A percentile compares a stretch with the other conserved stretches of the same genome.
Conservation (phyloP, 2,329 filamentous ascomycete genomes). For the Torrubiella hemipterigena region DNA sequence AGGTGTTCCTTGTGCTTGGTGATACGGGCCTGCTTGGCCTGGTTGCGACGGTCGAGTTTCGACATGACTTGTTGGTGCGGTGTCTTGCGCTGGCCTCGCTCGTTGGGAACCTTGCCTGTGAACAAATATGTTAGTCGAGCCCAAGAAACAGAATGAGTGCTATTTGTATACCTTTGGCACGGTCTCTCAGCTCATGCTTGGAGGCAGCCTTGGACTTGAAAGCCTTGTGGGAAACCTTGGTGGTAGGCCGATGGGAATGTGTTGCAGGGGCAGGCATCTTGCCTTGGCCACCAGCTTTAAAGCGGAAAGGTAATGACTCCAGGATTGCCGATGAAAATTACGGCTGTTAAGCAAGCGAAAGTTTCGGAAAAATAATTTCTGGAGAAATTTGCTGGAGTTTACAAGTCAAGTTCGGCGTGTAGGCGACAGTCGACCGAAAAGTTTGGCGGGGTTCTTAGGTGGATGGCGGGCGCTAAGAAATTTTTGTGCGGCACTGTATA, state of each 20-base stretch:
- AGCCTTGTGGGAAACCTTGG: slow-evolving; percentile 75
- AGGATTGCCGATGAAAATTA: too few relatives aligned
- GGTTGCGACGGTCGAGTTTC: slow-evolving; percentile 89
- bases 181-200: slow-evolving; percentile 76
- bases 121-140: slow-evolving; percentile 6
- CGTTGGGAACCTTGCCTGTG: slow-evolving; percentile 64
- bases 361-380: too few relatives aligned
- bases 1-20: slow-evolving; percentile 75
- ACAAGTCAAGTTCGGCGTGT: too few relatives aligned
- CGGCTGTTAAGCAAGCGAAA: too few relatives aligned
- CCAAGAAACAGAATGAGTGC: slow-evolving; percentile 6
- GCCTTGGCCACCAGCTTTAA: slow-evolving; percentile 66
- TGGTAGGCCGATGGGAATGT: slow-evolving; percentile 88
- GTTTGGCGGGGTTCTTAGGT: too few relatives aligned
- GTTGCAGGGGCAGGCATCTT: slow-evolving; percentile 62
- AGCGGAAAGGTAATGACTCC: slow-evolving; percentile 70
- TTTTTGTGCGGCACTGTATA: slow-evolving; percentile 7
- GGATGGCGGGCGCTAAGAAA: too few relatives aligned
- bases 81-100: slow-evolving; percentile 69
- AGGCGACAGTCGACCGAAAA: too few relatives aligned
- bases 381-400: too few relatives aligned
- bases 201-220: slow-evolving; percentile 90
- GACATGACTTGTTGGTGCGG: slow-evolving; percentile 96
- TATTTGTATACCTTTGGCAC: slow-evolving; percentile 57
- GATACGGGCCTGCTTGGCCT: slow-evolving; percentile 80